Conservation (phyloP, 1,284 basidiomycete species). For the Apiotrichum montevideense region DNA sequence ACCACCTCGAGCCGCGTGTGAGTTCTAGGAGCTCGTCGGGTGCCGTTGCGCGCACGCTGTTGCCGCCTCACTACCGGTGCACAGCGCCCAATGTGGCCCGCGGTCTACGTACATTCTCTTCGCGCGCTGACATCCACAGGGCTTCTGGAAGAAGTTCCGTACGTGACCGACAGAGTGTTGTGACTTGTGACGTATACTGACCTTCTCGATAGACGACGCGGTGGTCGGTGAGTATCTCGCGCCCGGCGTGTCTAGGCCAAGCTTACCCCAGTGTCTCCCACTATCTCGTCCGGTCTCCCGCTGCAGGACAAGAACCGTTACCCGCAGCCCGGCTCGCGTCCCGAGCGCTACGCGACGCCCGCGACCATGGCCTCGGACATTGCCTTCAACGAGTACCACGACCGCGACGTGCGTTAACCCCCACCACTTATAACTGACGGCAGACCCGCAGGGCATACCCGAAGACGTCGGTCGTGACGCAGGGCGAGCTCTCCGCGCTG, state of each 20-base stretch:
- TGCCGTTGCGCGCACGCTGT: not conserved
- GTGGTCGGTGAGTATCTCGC: constrained; percentile 60
- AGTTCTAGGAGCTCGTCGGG: constrained; percentile 10
- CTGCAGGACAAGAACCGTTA: constrained; percentile 65
- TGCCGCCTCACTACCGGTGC: no score
- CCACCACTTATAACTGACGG: constrained; percentile 10
- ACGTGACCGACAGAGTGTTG: constrained; percentile 37
- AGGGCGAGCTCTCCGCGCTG: constrained; percentile 69
- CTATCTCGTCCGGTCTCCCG: constrained; percentile 88
- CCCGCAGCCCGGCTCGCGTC: constrained; percentile 78
- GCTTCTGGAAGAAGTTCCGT: constrained; percentile 95
- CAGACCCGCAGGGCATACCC: constrained; percentile 71
- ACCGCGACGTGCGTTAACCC: constrained; percentile 63
- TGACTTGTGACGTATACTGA: not conserved
- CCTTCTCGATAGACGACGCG: constrained; percentile 59
- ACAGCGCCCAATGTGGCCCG: not conserved
- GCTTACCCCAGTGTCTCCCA: constrained; percentile 60
- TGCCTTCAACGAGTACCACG: constrained; percentile 62
- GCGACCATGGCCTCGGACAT: constrained; percentile 68
- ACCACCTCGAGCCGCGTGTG: constrained; percentile 74
- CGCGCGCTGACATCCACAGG: constrained; percentile 25
- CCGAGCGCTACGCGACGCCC: constrained; percentile 76
- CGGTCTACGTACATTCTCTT: not conserved
- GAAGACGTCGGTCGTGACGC: constrained; percentile 74
- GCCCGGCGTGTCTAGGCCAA: not conserved